Base-by-base conservation (phyloP, 2,329 filamentous ascomycete species). In the Grosmannia clavigera region DNA sequence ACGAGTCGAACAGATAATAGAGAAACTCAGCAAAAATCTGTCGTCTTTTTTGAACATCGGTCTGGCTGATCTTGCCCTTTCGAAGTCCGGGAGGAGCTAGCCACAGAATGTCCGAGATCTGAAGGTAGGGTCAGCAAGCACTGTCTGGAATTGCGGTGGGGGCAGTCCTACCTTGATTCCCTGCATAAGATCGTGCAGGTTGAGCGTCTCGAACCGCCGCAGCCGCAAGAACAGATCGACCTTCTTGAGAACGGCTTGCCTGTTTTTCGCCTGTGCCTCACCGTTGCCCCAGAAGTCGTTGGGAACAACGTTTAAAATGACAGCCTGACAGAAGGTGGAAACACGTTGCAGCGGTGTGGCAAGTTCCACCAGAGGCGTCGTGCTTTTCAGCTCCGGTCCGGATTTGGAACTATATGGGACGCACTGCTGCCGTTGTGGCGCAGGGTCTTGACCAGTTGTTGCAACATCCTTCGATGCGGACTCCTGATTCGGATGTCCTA, bases 1-100 rank as follows among this genome's bases (percentile, higher is more conserved):
- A 78, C 0, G 92, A 96, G 71, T 99, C 94, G 67, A 99, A 94
- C 4, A 95, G 65, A 70, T 92, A 99, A 73, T 96, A 97, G 7
- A 97, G 67, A 61, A 97, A 85, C 70, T 99, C 94, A 58, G 84
- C 74, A 56, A 96, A 82, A 0, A 97, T 78, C 68, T 96, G 88
- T 31, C 75, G 76, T 12, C 92, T 85, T 71, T 96, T 97, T 7
- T 75, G 73, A 35, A 81, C 76, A 68, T 97, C 92, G 0, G 86
- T 85, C 61, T 78, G 76, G 62, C 87, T 87, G 57, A 87, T 75
- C 59, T 86, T 92, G 11, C 70, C 67, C 2, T 69, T 71, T 16
- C 70, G 66, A 1, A 78, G 69, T 14, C 71, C 72, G 1, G 80
- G 79, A 40, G 82, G 80, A 25, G 76, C 76, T 58, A 96, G 81